Conservation (phyloP, 768 basidiomycete species). For the Rhizopogon roseolus region DNA sequence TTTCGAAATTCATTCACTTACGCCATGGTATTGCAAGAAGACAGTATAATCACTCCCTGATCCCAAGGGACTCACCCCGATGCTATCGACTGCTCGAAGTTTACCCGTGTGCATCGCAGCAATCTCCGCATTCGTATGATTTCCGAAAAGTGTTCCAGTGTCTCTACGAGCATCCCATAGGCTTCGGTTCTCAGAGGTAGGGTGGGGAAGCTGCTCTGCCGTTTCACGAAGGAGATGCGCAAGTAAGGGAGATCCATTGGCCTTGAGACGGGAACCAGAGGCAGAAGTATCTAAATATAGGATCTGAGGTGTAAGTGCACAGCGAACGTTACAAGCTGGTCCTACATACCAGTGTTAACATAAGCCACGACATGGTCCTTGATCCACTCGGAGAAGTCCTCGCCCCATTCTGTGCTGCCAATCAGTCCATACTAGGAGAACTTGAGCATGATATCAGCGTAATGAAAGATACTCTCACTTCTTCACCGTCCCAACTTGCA, state of each 20-base stretch:
- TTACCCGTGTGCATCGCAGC: constrained; percentile 20
- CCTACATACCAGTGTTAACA: constrained; percentile 47
- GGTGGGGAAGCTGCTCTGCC: constrained; percentile 72
- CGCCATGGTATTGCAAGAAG: constrained; percentile 56
- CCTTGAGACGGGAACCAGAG: constrained; percentile 43
- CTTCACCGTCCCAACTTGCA: constrained; percentile 75
- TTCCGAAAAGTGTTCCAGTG: constrained; percentile 34
- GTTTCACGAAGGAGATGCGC: constrained; percentile 66
- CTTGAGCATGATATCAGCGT: background rate
- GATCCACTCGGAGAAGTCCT: constrained; percentile 58
- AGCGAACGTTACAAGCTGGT: background rate
- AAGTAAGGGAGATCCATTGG: constrained; percentile 75
- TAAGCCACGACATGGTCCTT: constrained; percentile 55
- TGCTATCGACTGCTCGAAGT: constrained; percentile 2
- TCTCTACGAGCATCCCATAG: constrained; percentile 79
- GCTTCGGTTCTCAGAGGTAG: constrained; percentile 54
- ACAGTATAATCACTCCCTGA: constrained; percentile 59
- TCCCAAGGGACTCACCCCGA: constrained; percentile 38
- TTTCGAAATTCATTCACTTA: constrained; percentile 13
- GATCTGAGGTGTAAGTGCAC: background rate
- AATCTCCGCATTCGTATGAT: constrained; percentile 25
- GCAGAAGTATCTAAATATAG: constrained; percentile 38
- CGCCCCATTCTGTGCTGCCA: constrained; percentile 66
- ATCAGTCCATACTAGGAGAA: constrained; percentile 40
- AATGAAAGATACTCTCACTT: constrained; percentile 27